A percentile compares a stretch with the other conserved stretches of the same genome.
Evolutionary conservation across 345 rosid species (phyloP).

Genomic region (Eucalyptus erythrocorys): DNA sequence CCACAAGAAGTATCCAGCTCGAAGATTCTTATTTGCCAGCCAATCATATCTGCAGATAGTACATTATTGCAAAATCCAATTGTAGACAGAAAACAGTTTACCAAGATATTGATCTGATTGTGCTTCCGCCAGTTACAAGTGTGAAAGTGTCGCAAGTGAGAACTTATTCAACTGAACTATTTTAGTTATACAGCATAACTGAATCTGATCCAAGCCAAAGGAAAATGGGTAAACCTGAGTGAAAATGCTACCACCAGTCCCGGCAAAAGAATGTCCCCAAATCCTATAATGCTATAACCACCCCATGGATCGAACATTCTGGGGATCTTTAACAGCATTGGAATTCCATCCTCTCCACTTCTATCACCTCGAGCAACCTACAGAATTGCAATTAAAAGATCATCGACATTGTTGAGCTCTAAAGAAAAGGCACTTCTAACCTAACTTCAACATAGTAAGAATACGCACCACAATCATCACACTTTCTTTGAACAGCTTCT

Average conservation of each 20-base stretch:
- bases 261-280: slow-evolving; percentile 96
- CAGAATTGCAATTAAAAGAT: background rate
- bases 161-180: background rate
- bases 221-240: slow-evolving; percentile 45
- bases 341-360: slow-evolving; percentile 97
- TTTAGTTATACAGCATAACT: background rate
- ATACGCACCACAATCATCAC: slow-evolving; percentile 97
- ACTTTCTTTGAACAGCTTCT: slow-evolving; percentile 90
- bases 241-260: slow-evolving; percentile 88
- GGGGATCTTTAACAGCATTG: slow-evolving; percentile 94
- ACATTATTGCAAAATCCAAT: background rate
- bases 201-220: background rate
- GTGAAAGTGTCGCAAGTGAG: background rate
- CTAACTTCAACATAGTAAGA: background rate
- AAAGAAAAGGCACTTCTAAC: background rate
- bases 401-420: background rate
- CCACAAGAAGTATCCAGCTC: slow-evolving; percentile 91
- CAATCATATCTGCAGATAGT: slow-evolving; percentile 62
- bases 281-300: slow-evolving; percentile 95
- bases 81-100: background rate
- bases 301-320: slow-evolving; percentile 99
- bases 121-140: background rate
- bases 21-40: slow-evolving; percentile 78
- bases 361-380: slow-evolving; percentile 98
- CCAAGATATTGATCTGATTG: background rate